Percentiles rank a stretch among this genome's conserved stretches.
phyloP scores from a whole-genome alignment of 2,329 filamentous ascomycete genomes.

The Lachnellula hyalina region DNA sequence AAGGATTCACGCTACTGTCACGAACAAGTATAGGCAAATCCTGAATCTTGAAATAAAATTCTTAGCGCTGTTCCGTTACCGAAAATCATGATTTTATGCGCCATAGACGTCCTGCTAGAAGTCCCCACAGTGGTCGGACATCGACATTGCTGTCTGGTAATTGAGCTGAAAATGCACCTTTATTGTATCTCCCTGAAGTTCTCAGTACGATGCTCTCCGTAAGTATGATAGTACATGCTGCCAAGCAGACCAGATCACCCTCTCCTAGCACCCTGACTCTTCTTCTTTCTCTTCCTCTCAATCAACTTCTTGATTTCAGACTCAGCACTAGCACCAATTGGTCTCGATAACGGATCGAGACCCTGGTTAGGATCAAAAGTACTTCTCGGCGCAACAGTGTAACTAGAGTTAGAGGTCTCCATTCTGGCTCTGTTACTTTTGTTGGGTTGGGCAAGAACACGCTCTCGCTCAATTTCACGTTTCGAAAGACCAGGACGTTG shows the following conservation, averaged over 20 bases:
- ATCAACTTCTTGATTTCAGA: conserved; percentile 64
- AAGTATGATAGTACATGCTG: neutral
- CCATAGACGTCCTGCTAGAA: no score
- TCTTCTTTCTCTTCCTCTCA: conserved; percentile 54
- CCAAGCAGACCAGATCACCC: neutral
- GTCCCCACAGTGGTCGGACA: no score
- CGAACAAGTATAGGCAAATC: no score
- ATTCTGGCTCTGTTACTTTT: conserved; percentile 50
- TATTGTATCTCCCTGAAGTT: no score
- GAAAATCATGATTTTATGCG: no score
- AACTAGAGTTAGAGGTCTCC: conserved; percentile 31
- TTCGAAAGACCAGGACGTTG: conserved; percentile 25
- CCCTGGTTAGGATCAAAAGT: conserved; percentile 51
- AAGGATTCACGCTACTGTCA: no score
- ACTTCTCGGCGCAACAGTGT: conserved; percentile 41
- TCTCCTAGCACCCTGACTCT: conserved; percentile 1
- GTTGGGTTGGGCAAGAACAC: conserved; percentile 51
- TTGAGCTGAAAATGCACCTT: no score
- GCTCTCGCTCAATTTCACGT: conserved; percentile 46
- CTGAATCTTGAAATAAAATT: no score
- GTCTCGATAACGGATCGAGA: conserved; percentile 45
- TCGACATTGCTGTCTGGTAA: no score
- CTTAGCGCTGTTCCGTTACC: no score
- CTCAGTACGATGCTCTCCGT: neutral
- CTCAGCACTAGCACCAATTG: conserved; percentile 57